A percentile compares a stretch with the other conserved stretches of the same genome.
Conservation (phyloP, 23 red algal species). For the Cyanidiococcus yangmingshanensis region DNA sequence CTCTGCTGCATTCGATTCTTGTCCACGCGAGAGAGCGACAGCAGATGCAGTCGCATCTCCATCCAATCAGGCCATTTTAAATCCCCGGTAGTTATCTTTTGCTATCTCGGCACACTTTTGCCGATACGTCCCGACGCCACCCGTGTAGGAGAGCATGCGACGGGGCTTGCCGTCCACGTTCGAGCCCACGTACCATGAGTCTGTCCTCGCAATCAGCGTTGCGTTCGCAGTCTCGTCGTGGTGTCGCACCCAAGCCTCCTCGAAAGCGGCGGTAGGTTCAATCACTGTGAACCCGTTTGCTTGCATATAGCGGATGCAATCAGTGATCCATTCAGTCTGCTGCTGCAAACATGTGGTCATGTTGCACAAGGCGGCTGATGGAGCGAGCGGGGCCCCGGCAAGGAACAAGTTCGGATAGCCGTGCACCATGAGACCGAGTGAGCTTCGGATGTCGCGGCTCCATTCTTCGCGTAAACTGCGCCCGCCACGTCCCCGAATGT, state of each 20-base stretch:
- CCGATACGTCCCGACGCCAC: constrained; percentile 9
- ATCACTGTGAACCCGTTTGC: background rate
- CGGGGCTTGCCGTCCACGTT: constrained; percentile 18
- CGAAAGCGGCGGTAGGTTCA: constrained; percentile 5
- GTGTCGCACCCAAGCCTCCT: constrained; percentile 15
- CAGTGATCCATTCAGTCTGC: constrained; percentile 17
- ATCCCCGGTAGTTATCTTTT: background rate
- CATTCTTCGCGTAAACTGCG: constrained; percentile 1
- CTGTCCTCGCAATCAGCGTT: background rate
- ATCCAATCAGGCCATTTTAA: background rate
- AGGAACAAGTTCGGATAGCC: constrained; percentile 19
- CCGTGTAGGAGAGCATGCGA: constrained; percentile 15
- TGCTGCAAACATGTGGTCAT: constrained; percentile 17
- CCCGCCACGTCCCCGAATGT: constrained; percentile 7
- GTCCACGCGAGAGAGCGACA: no score
- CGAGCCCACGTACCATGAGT: constrained; percentile 12
- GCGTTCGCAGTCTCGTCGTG: background rate
- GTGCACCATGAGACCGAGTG: constrained; percentile 16
- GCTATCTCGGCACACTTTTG: constrained; percentile 3
- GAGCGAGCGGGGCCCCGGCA: background rate
- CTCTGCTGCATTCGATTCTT: no score
- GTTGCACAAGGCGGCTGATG: constrained; percentile 14
- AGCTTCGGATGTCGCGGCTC: constrained; percentile 6
- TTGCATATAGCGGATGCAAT: constrained; percentile 9
- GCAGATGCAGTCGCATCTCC: no score